These are phyloP conservation scores for Cocos nucifera DNA, from an alignment of 176 grass and related monocot genomes.

Conservation along the genomic window DNA sequence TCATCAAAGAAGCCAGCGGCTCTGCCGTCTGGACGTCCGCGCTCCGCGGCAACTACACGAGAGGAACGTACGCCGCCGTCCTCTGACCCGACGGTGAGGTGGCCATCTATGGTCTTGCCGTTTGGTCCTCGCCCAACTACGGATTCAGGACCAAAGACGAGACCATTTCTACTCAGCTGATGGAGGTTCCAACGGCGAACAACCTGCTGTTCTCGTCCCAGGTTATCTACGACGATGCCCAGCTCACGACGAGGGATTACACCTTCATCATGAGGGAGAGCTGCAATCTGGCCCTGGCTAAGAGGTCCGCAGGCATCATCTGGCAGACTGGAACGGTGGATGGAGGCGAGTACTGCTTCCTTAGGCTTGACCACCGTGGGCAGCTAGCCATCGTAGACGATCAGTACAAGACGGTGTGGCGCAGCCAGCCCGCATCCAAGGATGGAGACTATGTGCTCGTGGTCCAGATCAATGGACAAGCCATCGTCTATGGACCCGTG, in stretches of 20 bases:
- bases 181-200: background rate
- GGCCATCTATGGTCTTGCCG: no score
- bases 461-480: background rate
- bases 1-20: no score
- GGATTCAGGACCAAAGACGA: no score
- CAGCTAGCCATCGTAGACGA: conserved; percentile 3
- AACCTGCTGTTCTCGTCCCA: conserved; percentile 11
- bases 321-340: background rate
- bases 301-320: background rate
- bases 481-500: background rate
- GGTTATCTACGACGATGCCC: background rate
- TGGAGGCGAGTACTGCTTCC: background rate
- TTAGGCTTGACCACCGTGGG: conserved; percentile 3
- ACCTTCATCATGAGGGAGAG: background rate
- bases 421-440: background rate
- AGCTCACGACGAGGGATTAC: background rate
- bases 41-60: no score
- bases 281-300: background rate
- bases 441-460: conserved; percentile 1
- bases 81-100: no score
- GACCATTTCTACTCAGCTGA: no score
- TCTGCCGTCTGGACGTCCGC: no score
- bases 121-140: no score
- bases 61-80: no score
- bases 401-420: background rate